Evolutionary conservation across 225 moss, liverwort and hornwort species (phyloP).

Genomic region (Asterella californica): DNA sequence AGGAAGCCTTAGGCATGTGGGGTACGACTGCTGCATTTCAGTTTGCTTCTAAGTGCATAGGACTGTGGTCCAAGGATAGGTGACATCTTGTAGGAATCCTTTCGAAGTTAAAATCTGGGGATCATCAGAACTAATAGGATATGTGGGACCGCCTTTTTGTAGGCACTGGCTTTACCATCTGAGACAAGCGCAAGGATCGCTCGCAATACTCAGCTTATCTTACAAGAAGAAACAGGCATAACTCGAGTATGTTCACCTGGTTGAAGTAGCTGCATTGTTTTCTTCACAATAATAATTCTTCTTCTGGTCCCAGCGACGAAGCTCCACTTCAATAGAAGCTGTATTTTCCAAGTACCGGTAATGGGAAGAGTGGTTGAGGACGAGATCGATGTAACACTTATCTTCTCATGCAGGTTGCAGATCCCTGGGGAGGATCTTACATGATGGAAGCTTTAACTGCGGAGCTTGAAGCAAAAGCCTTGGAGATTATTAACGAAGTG

Average conservation of each 20-base stretch:
- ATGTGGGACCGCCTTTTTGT: background rate
- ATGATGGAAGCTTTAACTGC: constrained; percentile 45
- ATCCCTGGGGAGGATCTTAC: constrained; percentile 47
- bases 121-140: background rate
- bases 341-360: background rate
- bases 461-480: constrained; percentile 34
- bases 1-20: background rate
- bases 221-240: constrained; percentile 39
- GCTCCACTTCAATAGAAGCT: background rate
- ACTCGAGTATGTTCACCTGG: constrained; percentile 18
- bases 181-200: constrained; percentile 37
- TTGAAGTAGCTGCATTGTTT: background rate
- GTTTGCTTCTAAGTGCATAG: background rate
- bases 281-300: background rate
- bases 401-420: constrained; percentile 32
- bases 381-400: background rate
- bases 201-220: constrained; percentile 35
- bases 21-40: background rate
- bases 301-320: background rate
- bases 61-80: too few species aligned
- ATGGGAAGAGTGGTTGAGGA: background rate
- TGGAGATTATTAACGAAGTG: constrained; percentile 37
- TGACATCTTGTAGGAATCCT: background rate
- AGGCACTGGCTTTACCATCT: constrained; percentile 36
- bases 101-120: background rate